Evolutionary conservation across 352 stramenopile species (phyloP).

Genomic region (Phytopythium chamaehyphon): DNA sequence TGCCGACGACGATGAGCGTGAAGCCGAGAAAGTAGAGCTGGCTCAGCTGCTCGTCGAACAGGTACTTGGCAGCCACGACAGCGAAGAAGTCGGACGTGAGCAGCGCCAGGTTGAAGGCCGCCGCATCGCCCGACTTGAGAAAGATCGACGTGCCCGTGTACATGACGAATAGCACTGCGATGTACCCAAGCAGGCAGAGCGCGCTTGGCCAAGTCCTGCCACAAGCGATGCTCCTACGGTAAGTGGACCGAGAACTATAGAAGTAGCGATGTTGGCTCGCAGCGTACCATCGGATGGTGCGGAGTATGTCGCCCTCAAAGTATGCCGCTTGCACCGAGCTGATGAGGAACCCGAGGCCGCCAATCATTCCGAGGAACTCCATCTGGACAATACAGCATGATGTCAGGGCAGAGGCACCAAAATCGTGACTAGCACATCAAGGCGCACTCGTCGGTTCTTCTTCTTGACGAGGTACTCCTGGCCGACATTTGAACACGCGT

Average conservation of each 20-base stretch:
- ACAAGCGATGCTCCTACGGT: too few species aligned
- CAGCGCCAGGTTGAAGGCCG: constrained; percentile 95
- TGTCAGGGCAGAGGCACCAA: too few species aligned
- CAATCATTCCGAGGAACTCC: constrained; percentile 95
- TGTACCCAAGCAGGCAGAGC: constrained; percentile 71
- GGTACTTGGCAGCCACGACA: constrained; percentile 85
- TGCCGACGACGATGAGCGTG: constrained; percentile 63
- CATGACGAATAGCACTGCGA: constrained; percentile 84
- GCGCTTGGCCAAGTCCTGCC: constrained; percentile 48
- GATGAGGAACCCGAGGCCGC: constrained; percentile 90
- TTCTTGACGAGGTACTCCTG: constrained; percentile 87
- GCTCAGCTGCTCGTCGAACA: constrained; percentile 78
- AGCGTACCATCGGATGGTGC: constrained; percentile 35
- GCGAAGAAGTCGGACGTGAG: constrained; percentile 96
- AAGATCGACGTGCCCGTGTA: constrained; percentile 88
- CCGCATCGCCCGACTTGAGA: constrained; percentile 87
- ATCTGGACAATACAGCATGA: constrained; percentile 15
- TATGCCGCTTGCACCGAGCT: constrained; percentile 74
- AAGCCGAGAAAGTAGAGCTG: constrained; percentile 89
- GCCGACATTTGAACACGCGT: constrained; percentile 91
- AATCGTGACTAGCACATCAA: too few species aligned
- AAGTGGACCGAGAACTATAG: too few species aligned
- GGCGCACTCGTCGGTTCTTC: constrained; percentile 47
- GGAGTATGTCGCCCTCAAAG: constrained; percentile 71
- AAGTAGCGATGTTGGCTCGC: not conserved